These are phyloP conservation scores for Candida easanensis DNA, from an alignment of 805 yeast species.

Conservation along the genomic window DNA sequence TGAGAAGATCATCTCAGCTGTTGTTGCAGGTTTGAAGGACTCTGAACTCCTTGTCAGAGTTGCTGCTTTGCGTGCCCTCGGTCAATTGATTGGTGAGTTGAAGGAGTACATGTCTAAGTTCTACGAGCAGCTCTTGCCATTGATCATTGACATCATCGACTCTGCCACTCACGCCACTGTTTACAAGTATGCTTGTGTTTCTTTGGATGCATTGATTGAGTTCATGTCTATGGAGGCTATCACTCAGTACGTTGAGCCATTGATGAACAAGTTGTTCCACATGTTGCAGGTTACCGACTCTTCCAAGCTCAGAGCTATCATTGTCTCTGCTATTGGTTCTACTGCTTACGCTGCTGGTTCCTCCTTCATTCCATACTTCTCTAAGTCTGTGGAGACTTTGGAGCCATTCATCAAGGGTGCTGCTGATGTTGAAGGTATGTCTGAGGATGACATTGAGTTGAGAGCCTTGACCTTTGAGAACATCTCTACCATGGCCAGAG, in stretches of 20 bases:
- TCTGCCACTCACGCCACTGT: slow-evolving; percentile 78
- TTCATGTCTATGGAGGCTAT: slow-evolving; percentile 87
- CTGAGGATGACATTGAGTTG: slow-evolving; percentile 87
- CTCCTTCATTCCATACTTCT: slow-evolving; percentile 81
- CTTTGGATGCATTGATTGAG: slow-evolving; percentile 89
- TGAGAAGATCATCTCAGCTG: slow-evolving; percentile 65
- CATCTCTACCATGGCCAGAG: slow-evolving; percentile 91
- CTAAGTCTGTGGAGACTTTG: slow-evolving; percentile 72
- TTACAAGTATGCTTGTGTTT: slow-evolving; percentile 86
- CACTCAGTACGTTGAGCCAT: slow-evolving; percentile 75
- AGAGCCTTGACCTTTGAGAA: slow-evolving; percentile 92
- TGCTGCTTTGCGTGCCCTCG: slow-evolving; percentile 80
- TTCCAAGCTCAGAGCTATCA: slow-evolving; percentile 66
- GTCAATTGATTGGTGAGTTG: slow-evolving; percentile 76
- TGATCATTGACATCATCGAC: slow-evolving; percentile 84
- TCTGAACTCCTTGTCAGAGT: slow-evolving; percentile 70
- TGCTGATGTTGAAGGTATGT: slow-evolving; percentile 68
- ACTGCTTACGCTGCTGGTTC: slow-evolving; percentile 95
- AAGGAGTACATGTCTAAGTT: slow-evolving; percentile 82
- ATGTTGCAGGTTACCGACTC: slow-evolving; percentile 79
- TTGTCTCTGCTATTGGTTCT: slow-evolving; percentile 95
- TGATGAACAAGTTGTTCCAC: slow-evolving; percentile 84
- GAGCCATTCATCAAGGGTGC: slow-evolving; percentile 77
- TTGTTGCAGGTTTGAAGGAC: slow-evolving; percentile 77
- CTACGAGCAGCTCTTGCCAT: slow-evolving; percentile 80